Evolutionary conservation across 768 basidiomycete species (phyloP).

Genomic region (Cystobasidium tubakii): DNA sequence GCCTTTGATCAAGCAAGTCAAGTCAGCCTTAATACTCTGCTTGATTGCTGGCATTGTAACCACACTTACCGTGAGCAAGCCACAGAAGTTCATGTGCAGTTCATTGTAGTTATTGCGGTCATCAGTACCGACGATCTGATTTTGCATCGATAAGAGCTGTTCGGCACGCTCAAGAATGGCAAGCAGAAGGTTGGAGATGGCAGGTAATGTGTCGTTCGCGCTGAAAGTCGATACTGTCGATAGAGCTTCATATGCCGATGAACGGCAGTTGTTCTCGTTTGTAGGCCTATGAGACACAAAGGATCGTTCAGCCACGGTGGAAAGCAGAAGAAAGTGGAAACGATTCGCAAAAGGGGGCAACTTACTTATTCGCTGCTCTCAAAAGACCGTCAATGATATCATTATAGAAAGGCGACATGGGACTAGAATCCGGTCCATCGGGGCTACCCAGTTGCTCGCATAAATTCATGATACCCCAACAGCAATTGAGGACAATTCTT

Average conservation of each 20-base stretch:
- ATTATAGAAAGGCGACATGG: conserved; percentile 82
- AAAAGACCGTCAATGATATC: conserved; percentile 77
- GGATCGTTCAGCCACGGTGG: too few species aligned
- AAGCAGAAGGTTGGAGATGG: conserved; percentile 74
- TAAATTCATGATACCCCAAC: conserved; percentile 93
- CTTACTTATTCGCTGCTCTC: conserved; percentile 77
- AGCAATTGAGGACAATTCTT: conserved; percentile 84
- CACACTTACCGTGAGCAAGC: conserved; percentile 71
- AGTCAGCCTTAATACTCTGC: conserved; percentile 20
- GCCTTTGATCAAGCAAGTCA: conserved; percentile 54
- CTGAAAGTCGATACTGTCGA: conserved; percentile 77
- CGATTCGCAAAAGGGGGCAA: too few species aligned
- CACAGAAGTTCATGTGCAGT: conserved; percentile 88
- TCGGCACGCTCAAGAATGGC: conserved; percentile 86
- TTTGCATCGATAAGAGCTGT: conserved; percentile 74
- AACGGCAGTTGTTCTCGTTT: conserved; percentile 88
- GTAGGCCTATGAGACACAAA: conserved; percentile 52
- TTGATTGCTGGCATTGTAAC: too few species aligned
- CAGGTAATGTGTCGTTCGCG: conserved; percentile 67
- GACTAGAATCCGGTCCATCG: conserved; percentile 57
- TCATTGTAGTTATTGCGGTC: conserved; percentile 99
- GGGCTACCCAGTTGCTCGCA: conserved; percentile 78
- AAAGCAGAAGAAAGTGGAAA: too few species aligned
- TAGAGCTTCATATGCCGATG: conserved; percentile 92
- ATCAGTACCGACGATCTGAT: conserved; percentile 88